Evolutionary conservation across 2,329 filamentous ascomycete genomes (phyloP), one percentile per base, ranked within the genome.

Genomic region (Xylariaceae sp.): DNA sequence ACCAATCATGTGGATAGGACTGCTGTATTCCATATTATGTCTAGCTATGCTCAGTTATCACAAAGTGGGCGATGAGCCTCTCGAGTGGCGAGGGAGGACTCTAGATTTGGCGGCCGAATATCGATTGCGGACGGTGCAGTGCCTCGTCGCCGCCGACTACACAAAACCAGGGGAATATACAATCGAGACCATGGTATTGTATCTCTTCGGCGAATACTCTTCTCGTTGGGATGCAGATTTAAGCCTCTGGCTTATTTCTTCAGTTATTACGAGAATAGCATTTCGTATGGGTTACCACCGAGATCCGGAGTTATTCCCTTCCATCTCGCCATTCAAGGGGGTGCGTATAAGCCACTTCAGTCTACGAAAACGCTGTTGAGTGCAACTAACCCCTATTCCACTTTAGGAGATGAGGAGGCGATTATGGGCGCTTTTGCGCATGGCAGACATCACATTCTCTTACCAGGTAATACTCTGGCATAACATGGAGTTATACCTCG

Each of bases 21-120:
- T 92, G 62, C 80, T 92, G 10, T 93, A 90, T 72, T 83, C 88
- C 0, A 85, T 93, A 73, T 81, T 93, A 73, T 88, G 86, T 63
- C 78, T 93, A 60, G 88, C 89, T 1, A 84, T 93, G 78, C 80
- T 92, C 68, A 92, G 88, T 57, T 93, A 92, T 68, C 82, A 89
- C 70, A 87, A 89, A 71, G 87, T 89, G 52, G 88, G 88, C 2
- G 89, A 93, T 66, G 90, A 92, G 73, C 89, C 89, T 34, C 80
- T 86, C 1, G 89, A 92, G 72, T 92, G 88, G 80, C 85, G 84
- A 68, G 88, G 87, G n/a, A 81, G 80, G 50, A 78, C 80, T 3
- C 69, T 85, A 51, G 84, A 87, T 54, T 66, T 87, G 64, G 84
- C 84, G 9, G 76, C 79, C 13, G 81, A 87, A 63, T 93, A 89